Evolutionary conservation across 2,329 filamentous ascomycete species (phyloP).

Genomic region (Neoscytalidium dimidiatum): DNA sequence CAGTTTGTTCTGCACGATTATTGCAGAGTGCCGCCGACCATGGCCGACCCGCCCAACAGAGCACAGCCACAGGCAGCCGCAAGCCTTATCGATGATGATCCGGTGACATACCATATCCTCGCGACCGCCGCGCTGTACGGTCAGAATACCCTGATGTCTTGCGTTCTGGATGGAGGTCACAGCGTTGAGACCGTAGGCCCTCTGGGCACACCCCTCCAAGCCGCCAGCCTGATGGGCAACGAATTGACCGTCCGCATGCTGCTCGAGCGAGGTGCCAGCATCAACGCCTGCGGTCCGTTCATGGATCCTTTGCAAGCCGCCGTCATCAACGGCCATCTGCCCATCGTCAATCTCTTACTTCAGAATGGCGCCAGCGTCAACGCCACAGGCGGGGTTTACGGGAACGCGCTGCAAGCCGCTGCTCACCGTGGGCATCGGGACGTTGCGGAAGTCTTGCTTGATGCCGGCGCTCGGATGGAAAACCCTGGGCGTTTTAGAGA

Average conservation of each 20-base stretch:
- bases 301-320: background rate
- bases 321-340: background rate
- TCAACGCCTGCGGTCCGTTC: background rate
- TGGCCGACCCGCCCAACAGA: no score
- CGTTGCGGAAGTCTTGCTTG: background rate
- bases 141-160: no score
- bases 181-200: background rate
- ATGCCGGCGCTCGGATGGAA: background rate
- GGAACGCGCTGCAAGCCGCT: background rate
- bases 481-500: background rate
- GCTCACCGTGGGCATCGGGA: background rate
- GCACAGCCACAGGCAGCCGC: no score
- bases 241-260: background rate
- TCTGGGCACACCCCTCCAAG: background rate
- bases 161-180: background rate
- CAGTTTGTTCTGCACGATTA: no score
- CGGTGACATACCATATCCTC: no score
- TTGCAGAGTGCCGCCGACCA: no score
- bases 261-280: background rate
- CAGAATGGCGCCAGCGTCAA: background rate
- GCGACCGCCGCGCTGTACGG: no score
- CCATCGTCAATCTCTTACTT: background rate
- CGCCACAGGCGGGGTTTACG: background rate
- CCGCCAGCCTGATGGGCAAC: background rate
- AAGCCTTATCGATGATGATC: no score